Evolutionary conservation across 2,329 filamentous ascomycete species (phyloP), one percentile per base, ranked within the genome.

Genomic region (Plenodomus tracheiphilus): DNA sequence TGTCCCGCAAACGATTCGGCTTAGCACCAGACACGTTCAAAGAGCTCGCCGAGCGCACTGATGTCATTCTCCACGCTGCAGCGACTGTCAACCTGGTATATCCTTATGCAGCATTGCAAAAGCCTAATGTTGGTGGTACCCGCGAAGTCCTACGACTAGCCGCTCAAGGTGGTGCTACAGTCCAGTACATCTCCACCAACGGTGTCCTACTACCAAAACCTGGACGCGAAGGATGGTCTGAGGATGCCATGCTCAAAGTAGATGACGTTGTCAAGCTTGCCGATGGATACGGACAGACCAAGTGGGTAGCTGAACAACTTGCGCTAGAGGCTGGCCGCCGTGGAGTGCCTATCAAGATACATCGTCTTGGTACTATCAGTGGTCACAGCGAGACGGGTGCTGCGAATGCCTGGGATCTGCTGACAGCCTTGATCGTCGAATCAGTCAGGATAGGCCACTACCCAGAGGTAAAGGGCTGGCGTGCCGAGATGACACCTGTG

Each of bases 401-500:
- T 5, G 86, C 87, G 0, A 93, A 93, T 61, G 84, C 87, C 0
- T 92, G 85, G 75, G 89, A 93, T 78, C 74, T 93, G 17, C 75
- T 93, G 39, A 89, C 86, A 43, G 88, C 89, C 0, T 69, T 93
- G 47, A 80, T 92, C 20, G 86, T 91, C 1, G 89, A 92, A 66
- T 91, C 88, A 0, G 79, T 92, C 32, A 84, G 87, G 43, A 78
- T 92, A 3, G 88, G 88, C 5, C 81, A 82, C 57, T 82, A 82
- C 1, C 88, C 89, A 0, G 80, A 88, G 44, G 84, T 91, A 3
- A 79, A 86, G 41, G 85, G 85, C 36, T 93, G 89, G 89, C 83
- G 85, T 41, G 82, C 87, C 1, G 89, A 93, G 73, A 92, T 92
- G 88, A 91, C 89, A 0, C 88, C 89, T 0, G 89, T 91, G 13